Evolutionary conservation across 345 rosid species (phyloP), one percentile per base, ranked within the genome.

Genomic region (Bruguiera sexangula): DNA sequence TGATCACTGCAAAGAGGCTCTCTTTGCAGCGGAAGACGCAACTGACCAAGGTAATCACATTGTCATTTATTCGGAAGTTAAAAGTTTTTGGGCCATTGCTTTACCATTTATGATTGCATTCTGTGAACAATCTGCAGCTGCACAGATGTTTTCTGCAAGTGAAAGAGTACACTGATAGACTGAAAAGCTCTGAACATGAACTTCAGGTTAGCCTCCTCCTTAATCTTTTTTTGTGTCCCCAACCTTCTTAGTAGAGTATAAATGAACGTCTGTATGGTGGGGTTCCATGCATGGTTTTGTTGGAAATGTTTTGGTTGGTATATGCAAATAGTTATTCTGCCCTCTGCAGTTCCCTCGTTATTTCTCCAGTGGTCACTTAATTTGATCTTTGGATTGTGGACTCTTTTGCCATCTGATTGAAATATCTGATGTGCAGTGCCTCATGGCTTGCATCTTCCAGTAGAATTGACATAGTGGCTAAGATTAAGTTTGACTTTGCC

Each of bases 101-200:
- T 59, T 53, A 56, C 66, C 56, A 52, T 71, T 75, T 26, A 26
- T 67, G 51, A 36, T 65, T 71, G 62, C 31, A 43, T 53, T 67
- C 22, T 70, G 54, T 34, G 63, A 32, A 59, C 80, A 30, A 58
- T 71, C 43, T 76, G 83, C 86, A 94, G 97, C 83, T 94, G 62
- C 82, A 82, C 54, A 86, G 81, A 72, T 79, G 89, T 68, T 89
- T 78, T 78, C 69, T 78, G 81, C 93, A 86, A 78, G 84, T 87
- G 51, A 91, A 80, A 69, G 96, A 88, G 36, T 79, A 71, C 81
- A 77, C 77, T 4, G 85, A 82, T 68, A 85, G 82, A 75, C 84
- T 91, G 57, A 85, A 88, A 82, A 80, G 82, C 75, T 79, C 69
- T 65, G 96, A 91, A 79, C 86, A 74, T 56, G 97, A 94, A 77